These are phyloP conservation scores for Bipolaris sorokiniana DNA, from an alignment of 2,329 filamentous ascomycete genomes.

Conservation along the genomic window DNA sequence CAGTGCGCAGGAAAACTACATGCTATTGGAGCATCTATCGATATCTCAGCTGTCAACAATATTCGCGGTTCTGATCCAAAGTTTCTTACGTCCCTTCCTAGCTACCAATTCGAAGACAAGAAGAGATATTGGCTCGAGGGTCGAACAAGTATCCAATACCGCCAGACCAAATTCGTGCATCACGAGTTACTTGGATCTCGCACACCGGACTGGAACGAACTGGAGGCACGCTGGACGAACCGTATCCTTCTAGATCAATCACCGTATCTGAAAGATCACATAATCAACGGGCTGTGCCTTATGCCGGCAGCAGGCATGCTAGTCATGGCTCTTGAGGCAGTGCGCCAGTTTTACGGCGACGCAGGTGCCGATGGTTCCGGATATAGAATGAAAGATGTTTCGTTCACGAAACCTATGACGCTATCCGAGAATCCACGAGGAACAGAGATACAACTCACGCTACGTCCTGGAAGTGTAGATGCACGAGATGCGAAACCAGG, in stretches of 20 bases:
- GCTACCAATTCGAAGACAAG: slow-evolving; percentile 19
- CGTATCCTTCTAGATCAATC: slow-evolving; percentile 41
- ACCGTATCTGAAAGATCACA: slow-evolving; percentile 56
- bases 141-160: slow-evolving; percentile 15
- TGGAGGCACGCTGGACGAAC: slow-evolving; percentile 19
- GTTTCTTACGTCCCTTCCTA: slow-evolving; percentile 14
- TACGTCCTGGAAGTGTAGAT: slow-evolving; percentile 4
- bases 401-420: slow-evolving; percentile 11
- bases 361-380: background rate
- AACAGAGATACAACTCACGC: slow-evolving; percentile 21
- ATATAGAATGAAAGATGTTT: slow-evolving; percentile 16
- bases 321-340: slow-evolving; percentile 14
- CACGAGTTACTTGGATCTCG: slow-evolving; percentile 33
- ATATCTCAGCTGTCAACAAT: slow-evolving; percentile 12
- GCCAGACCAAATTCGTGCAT: slow-evolving; percentile 13
- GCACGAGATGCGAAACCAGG: background rate
- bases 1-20: slow-evolving; percentile 17
- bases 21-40: slow-evolving; percentile 3
- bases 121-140: slow-evolving; percentile 22
- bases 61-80: background rate
- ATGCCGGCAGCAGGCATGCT: slow-evolving; percentile 29
- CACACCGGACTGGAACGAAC: slow-evolving; percentile 19
- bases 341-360: slow-evolving; percentile 11
- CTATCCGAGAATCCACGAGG: slow-evolving; percentile 11
- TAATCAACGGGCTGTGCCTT: slow-evolving; percentile 25